A percentile compares a stretch with the other conserved stretches of the same genome.
Conservation (phyloP, 768 basidiomycete species). For the Russula abietina region DNA sequence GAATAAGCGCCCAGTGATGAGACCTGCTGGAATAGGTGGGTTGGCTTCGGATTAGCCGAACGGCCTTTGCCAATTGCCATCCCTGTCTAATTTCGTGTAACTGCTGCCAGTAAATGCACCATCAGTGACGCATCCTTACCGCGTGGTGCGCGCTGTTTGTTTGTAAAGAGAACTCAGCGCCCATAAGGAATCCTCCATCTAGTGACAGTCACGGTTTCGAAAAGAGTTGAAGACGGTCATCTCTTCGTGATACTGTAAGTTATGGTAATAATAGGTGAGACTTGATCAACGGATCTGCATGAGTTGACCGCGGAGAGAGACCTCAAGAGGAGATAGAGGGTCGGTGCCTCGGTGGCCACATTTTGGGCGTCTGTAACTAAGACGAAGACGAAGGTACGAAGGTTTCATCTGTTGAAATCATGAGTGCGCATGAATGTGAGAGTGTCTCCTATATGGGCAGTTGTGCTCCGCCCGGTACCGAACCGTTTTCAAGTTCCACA, state of each 20-base stretch:
- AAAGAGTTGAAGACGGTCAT: background rate
- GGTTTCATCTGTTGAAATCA: background rate
- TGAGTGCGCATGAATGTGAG: too few species aligned
- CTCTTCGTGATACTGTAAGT: background rate
- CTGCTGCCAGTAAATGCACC: background rate
- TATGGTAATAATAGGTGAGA: background rate
- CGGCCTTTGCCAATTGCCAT: background rate
- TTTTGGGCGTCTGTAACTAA: background rate
- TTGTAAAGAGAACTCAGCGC: background rate
- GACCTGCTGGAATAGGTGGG: background rate
- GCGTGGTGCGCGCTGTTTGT: conserved; percentile 7
- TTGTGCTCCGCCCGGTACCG: too few species aligned
- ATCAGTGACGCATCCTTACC: background rate
- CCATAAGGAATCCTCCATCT: background rate
- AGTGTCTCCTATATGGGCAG: too few species aligned
- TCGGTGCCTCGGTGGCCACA: too few species aligned
- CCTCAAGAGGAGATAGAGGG: background rate
- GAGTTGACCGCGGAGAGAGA: background rate
- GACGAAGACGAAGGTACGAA: background rate
- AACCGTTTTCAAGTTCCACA: too few species aligned
- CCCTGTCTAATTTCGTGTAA: background rate
- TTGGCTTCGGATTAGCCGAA: background rate
- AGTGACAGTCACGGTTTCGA: background rate
- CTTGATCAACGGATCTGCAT: background rate
- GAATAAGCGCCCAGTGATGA: background rate